These are phyloP conservation scores for Paracoccidioides lutzii DNA, from an alignment of 2,329 filamentous ascomycete species.

Conservation along the genomic window DNA sequence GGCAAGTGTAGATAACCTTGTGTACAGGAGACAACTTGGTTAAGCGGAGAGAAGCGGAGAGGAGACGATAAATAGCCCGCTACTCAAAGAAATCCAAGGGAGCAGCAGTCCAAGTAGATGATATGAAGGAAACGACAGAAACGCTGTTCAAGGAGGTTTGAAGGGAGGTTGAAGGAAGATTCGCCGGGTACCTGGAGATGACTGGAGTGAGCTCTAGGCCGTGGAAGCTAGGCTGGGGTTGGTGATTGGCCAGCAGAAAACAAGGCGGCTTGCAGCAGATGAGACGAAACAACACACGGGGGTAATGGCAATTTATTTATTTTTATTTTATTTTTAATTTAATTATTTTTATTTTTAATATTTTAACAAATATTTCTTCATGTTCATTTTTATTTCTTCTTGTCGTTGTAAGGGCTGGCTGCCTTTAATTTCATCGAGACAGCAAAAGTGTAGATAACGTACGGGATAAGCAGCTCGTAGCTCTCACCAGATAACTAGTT, in stretches of 20 bases:
- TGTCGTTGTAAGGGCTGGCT: too few species aligned
- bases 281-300: background rate
- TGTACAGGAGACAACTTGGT: background rate
- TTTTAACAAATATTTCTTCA: too few species aligned
- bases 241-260: constrained; percentile 1
- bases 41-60: background rate
- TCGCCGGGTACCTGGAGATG: background rate
- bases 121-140: background rate
- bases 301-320: too few species aligned
- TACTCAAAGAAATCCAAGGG: background rate
- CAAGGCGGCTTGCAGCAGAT: background rate
- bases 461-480: too few species aligned
- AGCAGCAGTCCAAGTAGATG: background rate
- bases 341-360: too few species aligned
- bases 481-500: too few species aligned
- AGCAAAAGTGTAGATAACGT: too few species aligned
- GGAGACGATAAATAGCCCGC: background rate
- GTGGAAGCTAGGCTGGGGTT: background rate
- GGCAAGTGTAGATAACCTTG: background rate
- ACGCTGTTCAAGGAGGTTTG: background rate
- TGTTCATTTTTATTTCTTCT: too few species aligned
- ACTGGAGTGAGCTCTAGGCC: background rate
- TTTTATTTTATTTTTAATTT: too few species aligned
- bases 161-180: background rate
- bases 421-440: too few species aligned